phyloP scores from a whole-genome alignment of 148 eudicot genomes.

The Diospyros kaki region DNA sequence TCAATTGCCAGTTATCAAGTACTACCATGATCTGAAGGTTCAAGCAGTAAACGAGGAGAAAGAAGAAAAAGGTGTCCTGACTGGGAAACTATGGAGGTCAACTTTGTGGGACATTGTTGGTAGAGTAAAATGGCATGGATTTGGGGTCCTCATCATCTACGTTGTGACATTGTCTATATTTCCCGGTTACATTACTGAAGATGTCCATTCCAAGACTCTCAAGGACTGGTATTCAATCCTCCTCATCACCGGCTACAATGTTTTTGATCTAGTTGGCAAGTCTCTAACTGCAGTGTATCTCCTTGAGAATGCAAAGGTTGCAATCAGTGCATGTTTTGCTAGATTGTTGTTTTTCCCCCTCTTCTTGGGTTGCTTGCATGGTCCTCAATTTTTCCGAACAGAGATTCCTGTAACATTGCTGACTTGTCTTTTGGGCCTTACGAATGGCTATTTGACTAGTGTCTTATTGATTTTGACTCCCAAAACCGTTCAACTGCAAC shows the following conservation, averaged over 20 bases:
- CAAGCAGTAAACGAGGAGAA: conserved; percentile 56
- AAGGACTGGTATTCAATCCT: conserved; percentile 90
- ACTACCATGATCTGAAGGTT: conserved; percentile 66
- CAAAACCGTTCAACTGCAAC: conserved; percentile 61
- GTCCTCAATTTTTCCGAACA: conserved; percentile 68
- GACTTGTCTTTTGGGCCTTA: conserved; percentile 85
- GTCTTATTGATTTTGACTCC: conserved; percentile 79
- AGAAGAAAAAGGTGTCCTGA: conserved; percentile 46
- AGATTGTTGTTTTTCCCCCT: conserved; percentile 75
- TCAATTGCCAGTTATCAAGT: conserved; percentile 73
- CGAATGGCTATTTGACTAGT: conserved; percentile 85
- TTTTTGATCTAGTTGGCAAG: conserved; percentile 89
- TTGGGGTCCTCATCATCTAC: conserved; percentile 54
- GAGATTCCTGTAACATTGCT: conserved; percentile 76
- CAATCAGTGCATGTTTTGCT: conserved; percentile 59
- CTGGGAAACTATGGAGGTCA: conserved; percentile 53
- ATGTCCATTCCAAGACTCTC: conserved; percentile 65
- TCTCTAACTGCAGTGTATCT: conserved; percentile 60
- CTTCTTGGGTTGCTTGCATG: conserved; percentile 76
- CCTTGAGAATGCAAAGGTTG: conserved; percentile 61
- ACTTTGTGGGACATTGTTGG: conserved; percentile 68
- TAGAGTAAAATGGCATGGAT: conserved; percentile 71
- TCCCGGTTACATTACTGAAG: conserved; percentile 92
- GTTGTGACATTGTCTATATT: conserved; percentile 82
- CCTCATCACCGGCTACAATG: conserved; percentile 66